Base-by-base conservation (phyloP, 495 filamentous ascomycete genomes). In the Lasiosphaeria ovina region DNA sequence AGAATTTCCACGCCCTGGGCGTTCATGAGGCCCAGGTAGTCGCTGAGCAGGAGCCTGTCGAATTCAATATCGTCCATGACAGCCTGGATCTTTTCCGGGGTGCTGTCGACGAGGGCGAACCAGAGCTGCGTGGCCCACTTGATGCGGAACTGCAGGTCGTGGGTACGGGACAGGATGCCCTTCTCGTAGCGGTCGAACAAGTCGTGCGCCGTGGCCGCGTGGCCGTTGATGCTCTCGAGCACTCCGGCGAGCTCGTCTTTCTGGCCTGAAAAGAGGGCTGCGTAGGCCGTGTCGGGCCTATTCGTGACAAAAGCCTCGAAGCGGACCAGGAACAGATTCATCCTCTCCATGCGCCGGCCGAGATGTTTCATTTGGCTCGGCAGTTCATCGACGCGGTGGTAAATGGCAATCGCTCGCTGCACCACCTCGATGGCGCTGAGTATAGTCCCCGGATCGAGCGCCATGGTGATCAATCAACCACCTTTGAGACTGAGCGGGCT, bases 391-490 rank as follows among this genome's bases (percentile, higher is more conserved):
- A 68, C 57, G 24, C 58, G 50, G 11, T 64, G 17, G 55, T 67
- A 71, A 35, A 71, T 54, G 24, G 51, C 34, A 17, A 68, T 58
- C 35, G 58, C 61, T 35, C 38, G 51, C 34, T 64, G 24, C 11
- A 71, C 62, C 42, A 63, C 6, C 35, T 71, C 69, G 8, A 68
- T 56, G 33, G 59, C 59, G 3, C 57, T 40, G 33, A 66, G 31
- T 34, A 69, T 55, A 63, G 57, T 77, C 66, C 69, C 76, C 63
- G 34, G 65, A 70, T 64, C 63, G 44, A 47, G 44, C 11, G 44
- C 44, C 44, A 47, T 47, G 44, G 44, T n/a, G 44, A 14, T 47
- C 24, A 24, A 14, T 59, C 3, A 3, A 7, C 35, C 1, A 3
- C 12, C 35, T 55, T 24, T 24, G 24, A 24, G 24, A 24, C 24